Evolutionary conservation across 805 yeast species (phyloP), one percentile per base, ranked within the genome.

Genomic region (Allodekkera sacchari): DNA sequence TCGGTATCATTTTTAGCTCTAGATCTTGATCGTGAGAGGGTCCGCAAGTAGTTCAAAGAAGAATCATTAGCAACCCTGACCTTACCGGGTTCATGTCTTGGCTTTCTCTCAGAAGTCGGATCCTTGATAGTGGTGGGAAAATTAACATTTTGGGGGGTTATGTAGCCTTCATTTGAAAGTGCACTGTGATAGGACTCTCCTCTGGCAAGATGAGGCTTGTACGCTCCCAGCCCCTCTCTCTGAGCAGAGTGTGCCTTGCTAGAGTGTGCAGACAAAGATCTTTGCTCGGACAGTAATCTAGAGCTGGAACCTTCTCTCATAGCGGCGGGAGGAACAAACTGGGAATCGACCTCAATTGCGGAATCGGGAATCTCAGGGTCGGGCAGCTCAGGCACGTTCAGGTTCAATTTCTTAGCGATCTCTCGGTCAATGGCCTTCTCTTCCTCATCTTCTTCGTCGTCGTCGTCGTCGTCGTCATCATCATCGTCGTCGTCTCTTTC

Each of bases 131-230:
- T 52, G 5, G 62, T 44, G 7, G 34, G 27, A 13, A 41, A 54
- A 54, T 57, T 68, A 50, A 34, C 63, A 39, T 50, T 64, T 40
- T 50, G 12, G 28, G 21, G 22, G 28, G 5, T 7, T 12, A 18
- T 22, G 35, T 33, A 48, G 18, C 49, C 72, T 30, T 65, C 64
- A 28, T 65, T 68, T 11, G 55, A 53, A 30, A 65, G 61, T 8
- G 75, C 71, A 44, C 71, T 68, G 44, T 77, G 82, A 49, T 80
- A 80, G 1, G 87, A 75, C 41, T 79, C 88, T 22, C 89, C 92
- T 38, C 82, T 64, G 3, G 89, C 88, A 45, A 81, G 61, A 54
- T 79, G 83, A 2, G 87, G 85, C 50, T 61, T 24, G 22, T 31
- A 32, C 28, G 34, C 27, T 40, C 55, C 71, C 44, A 38, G 50